Conservation (phyloP, 2,329 filamentous ascomycete species). For the Didymella pinodella region DNA sequence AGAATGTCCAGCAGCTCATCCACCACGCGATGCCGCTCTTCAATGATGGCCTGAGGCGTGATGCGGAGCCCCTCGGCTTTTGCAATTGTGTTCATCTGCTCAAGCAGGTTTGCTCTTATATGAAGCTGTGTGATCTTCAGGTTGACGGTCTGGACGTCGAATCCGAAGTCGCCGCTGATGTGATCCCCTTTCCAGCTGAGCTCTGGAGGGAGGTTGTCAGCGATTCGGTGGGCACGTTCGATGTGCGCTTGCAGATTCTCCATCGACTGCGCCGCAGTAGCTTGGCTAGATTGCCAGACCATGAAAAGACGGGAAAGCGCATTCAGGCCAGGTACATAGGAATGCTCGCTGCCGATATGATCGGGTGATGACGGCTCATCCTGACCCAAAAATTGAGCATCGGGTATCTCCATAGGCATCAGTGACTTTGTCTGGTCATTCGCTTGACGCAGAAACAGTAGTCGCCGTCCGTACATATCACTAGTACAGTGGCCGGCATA, state of each 20-base stretch:
- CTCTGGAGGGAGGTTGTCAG: conserved; percentile 25
- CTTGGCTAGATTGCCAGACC: conserved; percentile 34
- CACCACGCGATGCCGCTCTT: conserved; percentile 29
- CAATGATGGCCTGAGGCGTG: conserved; percentile 27
- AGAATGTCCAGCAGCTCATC: conserved; percentile 30
- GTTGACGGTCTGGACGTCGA: conserved; percentile 32
- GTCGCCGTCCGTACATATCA: conserved; percentile 29
- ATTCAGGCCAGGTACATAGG: conserved; percentile 31
- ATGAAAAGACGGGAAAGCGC: conserved; percentile 30
- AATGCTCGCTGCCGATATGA: not conserved
- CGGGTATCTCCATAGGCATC: conserved; percentile 25
- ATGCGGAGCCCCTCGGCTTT: conserved; percentile 19
- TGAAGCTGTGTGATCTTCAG: conserved; percentile 34
- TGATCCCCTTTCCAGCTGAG: conserved; percentile 22
- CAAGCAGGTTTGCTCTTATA: conserved; percentile 32
- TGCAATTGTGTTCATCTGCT: conserved; percentile 32
- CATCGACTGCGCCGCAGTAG: conserved; percentile 22
- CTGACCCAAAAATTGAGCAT: conserved; percentile 22
- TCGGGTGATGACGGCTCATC: conserved; percentile 3
- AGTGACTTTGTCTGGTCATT: conserved; percentile 24
- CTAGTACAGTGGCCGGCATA: conserved; percentile 30
- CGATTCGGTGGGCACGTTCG: conserved; percentile 21
- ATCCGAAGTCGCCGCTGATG: conserved; percentile 25
- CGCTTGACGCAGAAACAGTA: conserved; percentile 26
- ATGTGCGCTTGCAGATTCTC: conserved; percentile 29